Conservation (phyloP, 257 asterid species). For the Solanum piurae region DNA sequence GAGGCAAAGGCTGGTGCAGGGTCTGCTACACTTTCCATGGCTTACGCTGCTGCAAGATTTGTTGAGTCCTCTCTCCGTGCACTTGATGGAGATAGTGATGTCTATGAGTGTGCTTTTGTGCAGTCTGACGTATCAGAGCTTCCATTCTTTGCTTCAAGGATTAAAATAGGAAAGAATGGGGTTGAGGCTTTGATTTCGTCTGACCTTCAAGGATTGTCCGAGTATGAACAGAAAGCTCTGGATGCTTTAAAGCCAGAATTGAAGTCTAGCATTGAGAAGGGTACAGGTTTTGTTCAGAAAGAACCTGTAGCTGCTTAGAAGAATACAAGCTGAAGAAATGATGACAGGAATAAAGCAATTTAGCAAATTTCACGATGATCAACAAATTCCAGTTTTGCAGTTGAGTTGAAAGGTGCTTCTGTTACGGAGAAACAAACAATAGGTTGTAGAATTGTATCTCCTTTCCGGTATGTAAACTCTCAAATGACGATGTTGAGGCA, state of each 20-base stretch:
- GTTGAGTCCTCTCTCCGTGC: slow-evolving; percentile 87
- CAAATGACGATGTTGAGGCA: slow-evolving; percentile 6
- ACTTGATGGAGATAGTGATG: slow-evolving; percentile 72
- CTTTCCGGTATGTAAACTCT: slow-evolving; percentile 9
- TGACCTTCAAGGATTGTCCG: slow-evolving; percentile 65
- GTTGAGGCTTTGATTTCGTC: slow-evolving; percentile 64
- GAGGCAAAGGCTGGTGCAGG: slow-evolving; percentile 97
- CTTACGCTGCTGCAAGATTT: slow-evolving; percentile 80
- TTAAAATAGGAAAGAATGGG: slow-evolving; percentile 71
- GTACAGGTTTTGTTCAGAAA: slow-evolving; percentile 49
- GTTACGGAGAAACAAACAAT: slow-evolving; percentile 18
- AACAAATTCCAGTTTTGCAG: slow-evolving; percentile 40
- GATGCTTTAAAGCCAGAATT: slow-evolving; percentile 76
- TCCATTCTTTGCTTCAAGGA: slow-evolving; percentile 81
- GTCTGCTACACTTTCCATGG: slow-evolving; percentile 91
- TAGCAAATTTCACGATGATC: slow-evolving; percentile 1
- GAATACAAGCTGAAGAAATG: slow-evolving; percentile 4
- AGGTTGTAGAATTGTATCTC: slow-evolving; percentile 24
- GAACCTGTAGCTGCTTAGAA: slow-evolving; percentile 49
- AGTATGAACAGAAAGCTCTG: slow-evolving; percentile 67
- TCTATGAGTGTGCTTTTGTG: slow-evolving; percentile 60
- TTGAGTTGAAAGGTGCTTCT: slow-evolving; percentile 13
- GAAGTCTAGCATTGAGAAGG: slow-evolving; percentile 80
- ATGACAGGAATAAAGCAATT: slow-evolving; percentile 18
- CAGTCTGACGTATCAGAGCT: slow-evolving; percentile 65